Evolutionary conservation across 345 rosid species (phyloP), one percentile per base, ranked within the genome.

Genomic region (Sapria himalayana): DNA sequence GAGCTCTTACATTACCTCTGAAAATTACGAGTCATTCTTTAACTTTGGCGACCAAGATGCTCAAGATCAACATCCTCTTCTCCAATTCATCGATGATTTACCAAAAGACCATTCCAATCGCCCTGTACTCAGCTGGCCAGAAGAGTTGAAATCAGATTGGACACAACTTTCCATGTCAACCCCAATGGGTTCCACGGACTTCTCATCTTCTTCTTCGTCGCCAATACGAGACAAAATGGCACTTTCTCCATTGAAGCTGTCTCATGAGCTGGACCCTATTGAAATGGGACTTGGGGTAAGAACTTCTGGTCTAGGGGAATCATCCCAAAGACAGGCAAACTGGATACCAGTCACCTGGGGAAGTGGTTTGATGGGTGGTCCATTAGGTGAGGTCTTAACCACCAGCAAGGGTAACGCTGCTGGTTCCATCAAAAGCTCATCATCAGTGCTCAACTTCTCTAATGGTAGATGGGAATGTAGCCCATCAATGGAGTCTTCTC

Each of bases 141-240:
- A 63, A 22, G 76, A 74, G 46, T 27, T 65, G 13, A 69, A 67
- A 31, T 54, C 92, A 1, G 78, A 72, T 45, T 67, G 75, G 75
- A 74, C 81, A 10, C 78, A 63, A 45, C 78, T 78, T 8, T 73
- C 81, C 9, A 70, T 77, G 69, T 68, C 86, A n/a, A 70, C 63
- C 10, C 81, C 81, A 23, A 52, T 69, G 39, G 51, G 58, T 38
- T 16, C 65, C 11, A 29, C 67, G 6, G 71, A 69, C 36, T 60
- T 60, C 46, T 59, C 66, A 14, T 49, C 75, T 9, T 55, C 91
- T 6, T 37, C 70, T 5, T 50, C 62, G 19, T 62, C 74, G 14
- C 61, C 73, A 1, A 25, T 22, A 4, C 52, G 51, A 27, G 70
- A 72, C 35, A 70, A 67, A 39, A 38, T 25, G 13, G 46, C 62